phyloP scores from a whole-genome alignment of 805 yeast species.

The Yarrowia sp. region DNA sequence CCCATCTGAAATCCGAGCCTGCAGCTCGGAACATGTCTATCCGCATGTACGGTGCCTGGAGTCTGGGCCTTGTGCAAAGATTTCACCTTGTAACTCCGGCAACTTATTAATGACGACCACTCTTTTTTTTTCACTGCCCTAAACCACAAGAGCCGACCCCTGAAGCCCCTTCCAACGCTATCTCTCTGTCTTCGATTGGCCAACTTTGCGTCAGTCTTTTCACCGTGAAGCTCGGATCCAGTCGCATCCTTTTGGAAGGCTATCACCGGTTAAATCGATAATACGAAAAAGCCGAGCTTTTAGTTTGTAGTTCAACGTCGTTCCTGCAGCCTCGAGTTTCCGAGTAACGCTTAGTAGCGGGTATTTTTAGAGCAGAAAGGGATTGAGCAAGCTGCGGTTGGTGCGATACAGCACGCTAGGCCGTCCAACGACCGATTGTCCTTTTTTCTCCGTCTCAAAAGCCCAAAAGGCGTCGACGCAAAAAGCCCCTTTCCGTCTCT shows the following conservation, averaged over 20 bases:
- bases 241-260: background rate
- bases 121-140: background rate
- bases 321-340: background rate
- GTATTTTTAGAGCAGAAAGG: too few species aligned
- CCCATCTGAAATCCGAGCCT: too few species aligned
- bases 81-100: background rate
- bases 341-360: too few species aligned
- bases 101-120: background rate
- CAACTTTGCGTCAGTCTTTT: background rate
- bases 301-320: background rate
- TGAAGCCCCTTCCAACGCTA: background rate
- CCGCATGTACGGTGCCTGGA: too few species aligned
- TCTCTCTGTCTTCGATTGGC: background rate
- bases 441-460: too few species aligned
- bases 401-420: too few species aligned
- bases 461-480: too few species aligned
- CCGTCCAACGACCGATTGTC: too few species aligned
- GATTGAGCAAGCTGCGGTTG: too few species aligned
- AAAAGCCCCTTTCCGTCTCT: too few species aligned
- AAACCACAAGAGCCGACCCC: background rate
- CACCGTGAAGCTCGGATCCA: background rate
- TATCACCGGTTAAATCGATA: slow-evolving; percentile 6
- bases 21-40: too few species aligned
- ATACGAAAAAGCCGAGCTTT: slow-evolving; percentile 11
- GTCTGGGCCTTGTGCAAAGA: too few species aligned